Evolutionary conservation across 139 green algal species (phyloP).

Genomic region (Chlorella sp.): DNA sequence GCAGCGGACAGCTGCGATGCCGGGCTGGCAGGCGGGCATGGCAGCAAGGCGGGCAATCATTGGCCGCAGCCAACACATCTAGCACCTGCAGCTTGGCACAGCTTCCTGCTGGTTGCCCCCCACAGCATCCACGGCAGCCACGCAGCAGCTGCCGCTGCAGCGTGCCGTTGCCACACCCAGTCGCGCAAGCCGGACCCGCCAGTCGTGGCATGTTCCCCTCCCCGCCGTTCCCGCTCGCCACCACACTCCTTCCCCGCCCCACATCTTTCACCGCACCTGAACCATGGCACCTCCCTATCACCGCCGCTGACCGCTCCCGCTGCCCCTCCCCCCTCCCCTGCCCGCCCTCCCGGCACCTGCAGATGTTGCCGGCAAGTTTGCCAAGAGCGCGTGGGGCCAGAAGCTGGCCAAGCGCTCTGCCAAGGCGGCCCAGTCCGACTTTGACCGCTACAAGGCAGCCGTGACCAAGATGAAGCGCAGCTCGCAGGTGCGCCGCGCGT

Average conservation of each 20-base stretch:
- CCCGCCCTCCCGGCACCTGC: constrained; percentile 17
- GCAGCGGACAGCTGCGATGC: no score
- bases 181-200: background rate
- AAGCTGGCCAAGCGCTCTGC: constrained; percentile 46
- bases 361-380: constrained; percentile 92
- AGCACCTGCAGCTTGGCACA: no score
- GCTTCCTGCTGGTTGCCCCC: no score
- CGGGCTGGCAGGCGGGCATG: no score
- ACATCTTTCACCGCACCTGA: background rate
- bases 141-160: no score
- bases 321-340: background rate
- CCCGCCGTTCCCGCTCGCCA: background rate
- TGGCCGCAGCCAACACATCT: no score
- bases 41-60: no score
- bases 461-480: constrained; percentile 74
- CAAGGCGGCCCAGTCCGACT: constrained; percentile 87
- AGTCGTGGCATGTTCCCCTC: background rate
- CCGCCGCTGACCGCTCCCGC: background rate
- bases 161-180: no score
- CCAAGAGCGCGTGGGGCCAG: constrained; percentile 74
- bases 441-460: constrained; percentile 92
- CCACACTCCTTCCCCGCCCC: background rate
- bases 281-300: background rate
- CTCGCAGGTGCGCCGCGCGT: constrained; percentile 55
- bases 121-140: no score